Conservation (phyloP, 2,329 filamentous ascomycete genomes). For the Beauveria brongniartii region DNA sequence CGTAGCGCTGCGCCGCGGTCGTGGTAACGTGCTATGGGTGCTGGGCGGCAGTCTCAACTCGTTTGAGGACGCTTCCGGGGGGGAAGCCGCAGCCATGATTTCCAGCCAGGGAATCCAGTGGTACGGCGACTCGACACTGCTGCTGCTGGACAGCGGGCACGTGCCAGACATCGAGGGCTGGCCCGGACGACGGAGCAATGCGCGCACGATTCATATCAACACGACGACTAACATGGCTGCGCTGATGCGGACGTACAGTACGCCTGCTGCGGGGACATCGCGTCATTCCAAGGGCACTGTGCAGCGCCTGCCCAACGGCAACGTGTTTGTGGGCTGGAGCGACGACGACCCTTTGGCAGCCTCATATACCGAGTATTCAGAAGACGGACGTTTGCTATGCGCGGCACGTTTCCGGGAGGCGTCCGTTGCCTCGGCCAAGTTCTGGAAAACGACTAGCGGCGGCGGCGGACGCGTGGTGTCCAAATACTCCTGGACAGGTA, state of each 20-base stretch:
- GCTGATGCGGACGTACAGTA: constrained; percentile 36
- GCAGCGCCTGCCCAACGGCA: constrained; percentile 43
- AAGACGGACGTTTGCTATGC: constrained; percentile 36
- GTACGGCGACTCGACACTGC: constrained; percentile 38
- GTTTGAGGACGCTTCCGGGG: constrained; percentile 47
- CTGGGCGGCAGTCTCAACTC: constrained; percentile 40
- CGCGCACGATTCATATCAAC: constrained; percentile 38
- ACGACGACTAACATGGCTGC: constrained; percentile 34
- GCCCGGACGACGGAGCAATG: constrained; percentile 22
- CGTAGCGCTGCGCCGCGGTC: constrained; percentile 31
- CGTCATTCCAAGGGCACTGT: constrained; percentile 35
- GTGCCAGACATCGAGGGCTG: neutral
- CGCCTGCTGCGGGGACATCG: constrained; percentile 38
- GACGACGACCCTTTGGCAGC: constrained; percentile 24
- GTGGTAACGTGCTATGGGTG: constrained; percentile 34
- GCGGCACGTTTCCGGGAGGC: constrained; percentile 31
- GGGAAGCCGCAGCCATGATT: constrained; percentile 46
- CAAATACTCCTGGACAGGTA: constrained; percentile 42
- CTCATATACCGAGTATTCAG: constrained; percentile 34
- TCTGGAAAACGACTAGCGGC: neutral
- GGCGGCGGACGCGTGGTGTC: constrained; percentile 36
- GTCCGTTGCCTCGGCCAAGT: neutral
- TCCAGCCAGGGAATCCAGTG: constrained; percentile 28
- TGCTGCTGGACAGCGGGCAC: constrained; percentile 31
- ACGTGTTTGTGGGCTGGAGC: constrained; percentile 49